Conservation (phyloP, 2,329 filamentous ascomycete genomes). For the Diaporthe capsici region DNA sequence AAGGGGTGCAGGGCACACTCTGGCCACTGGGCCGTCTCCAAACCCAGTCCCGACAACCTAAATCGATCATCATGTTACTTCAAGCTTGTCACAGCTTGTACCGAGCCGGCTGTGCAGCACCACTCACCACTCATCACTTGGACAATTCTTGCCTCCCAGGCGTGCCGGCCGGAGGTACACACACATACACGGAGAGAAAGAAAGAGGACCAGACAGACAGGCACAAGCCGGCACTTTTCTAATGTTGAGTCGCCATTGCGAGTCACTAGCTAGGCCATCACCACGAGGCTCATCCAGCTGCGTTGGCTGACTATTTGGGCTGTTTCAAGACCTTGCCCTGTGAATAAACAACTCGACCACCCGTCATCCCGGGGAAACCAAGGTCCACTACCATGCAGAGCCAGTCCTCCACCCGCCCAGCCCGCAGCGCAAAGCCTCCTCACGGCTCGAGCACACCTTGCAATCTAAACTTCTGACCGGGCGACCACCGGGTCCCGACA, state of each 20-base stretch:
- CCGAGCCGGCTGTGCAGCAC: background rate
- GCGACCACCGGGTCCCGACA: conserved; percentile 19
- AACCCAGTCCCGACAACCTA: conserved; percentile 4
- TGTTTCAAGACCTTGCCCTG: conserved; percentile 27
- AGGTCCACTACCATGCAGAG: conserved; percentile 21
- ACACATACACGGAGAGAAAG: background rate
- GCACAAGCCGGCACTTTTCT: background rate
- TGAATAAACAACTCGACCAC: conserved; percentile 26
- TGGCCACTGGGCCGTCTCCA: background rate
- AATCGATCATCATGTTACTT: conserved; percentile 15
- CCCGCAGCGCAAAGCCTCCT: conserved; percentile 27
- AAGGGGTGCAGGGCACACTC: conserved; percentile 31
- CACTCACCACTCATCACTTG: background rate
- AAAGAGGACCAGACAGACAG: background rate
- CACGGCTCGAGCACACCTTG: conserved; percentile 41
- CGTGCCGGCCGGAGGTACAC: background rate
- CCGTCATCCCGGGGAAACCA: conserved; percentile 16
- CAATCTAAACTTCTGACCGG: conserved; percentile 31
- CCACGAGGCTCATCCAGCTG: background rate
- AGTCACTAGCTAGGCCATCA: background rate
- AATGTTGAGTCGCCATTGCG: background rate
- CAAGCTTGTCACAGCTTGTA: background rate
- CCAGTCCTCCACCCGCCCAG: background rate
- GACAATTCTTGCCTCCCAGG: background rate
- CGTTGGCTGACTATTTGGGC: conserved; percentile 6